phyloP scores from a whole-genome alignment of 2,329 filamentous ascomycete species.

The Stagonosporopsis vannaccii region DNA sequence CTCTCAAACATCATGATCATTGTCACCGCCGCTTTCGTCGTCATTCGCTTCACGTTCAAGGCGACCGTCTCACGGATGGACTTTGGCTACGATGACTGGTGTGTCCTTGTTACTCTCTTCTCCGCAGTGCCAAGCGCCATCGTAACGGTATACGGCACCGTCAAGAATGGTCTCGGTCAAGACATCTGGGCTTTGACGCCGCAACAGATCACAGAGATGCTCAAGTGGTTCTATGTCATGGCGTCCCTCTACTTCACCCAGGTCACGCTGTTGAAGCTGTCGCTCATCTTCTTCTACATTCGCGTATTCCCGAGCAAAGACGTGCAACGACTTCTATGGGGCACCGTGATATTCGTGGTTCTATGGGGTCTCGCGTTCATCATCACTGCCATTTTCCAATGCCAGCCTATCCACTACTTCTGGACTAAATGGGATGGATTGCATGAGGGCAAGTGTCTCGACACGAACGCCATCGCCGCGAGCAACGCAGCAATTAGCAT shows the following conservation, averaged over 20 bases:
- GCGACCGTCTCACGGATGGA: constrained; percentile 41
- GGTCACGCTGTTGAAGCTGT: constrained; percentile 38
- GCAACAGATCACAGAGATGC: constrained; percentile 55
- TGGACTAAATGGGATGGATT: constrained; percentile 46
- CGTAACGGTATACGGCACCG: constrained; percentile 33
- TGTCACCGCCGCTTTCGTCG: constrained; percentile 45
- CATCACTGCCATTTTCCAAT: constrained; percentile 43
- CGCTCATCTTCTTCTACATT: constrained; percentile 42
- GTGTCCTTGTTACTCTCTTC: constrained; percentile 34
- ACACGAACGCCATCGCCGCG: constrained; percentile 45
- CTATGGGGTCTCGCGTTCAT: constrained; percentile 35
- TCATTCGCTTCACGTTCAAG: constrained; percentile 49
- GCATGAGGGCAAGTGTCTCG: constrained; percentile 43
- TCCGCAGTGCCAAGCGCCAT: constrained; percentile 36
- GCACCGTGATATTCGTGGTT: constrained; percentile 35
- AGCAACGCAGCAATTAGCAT: constrained; percentile 48
- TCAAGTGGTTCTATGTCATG: constrained; percentile 46
- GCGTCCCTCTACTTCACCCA: constrained; percentile 46
- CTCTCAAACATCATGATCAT: constrained; percentile 45
- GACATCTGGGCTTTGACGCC: constrained; percentile 61
- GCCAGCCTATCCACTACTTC: constrained; percentile 44
- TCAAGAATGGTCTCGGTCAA: constrained; percentile 54
- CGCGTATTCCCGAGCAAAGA: constrained; percentile 40
- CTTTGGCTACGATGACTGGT: constrained; percentile 52
- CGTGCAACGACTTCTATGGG: constrained; percentile 33